Conservation (phyloP, 805 yeast species). For the Blastobotrys chiropterorum region DNA sequence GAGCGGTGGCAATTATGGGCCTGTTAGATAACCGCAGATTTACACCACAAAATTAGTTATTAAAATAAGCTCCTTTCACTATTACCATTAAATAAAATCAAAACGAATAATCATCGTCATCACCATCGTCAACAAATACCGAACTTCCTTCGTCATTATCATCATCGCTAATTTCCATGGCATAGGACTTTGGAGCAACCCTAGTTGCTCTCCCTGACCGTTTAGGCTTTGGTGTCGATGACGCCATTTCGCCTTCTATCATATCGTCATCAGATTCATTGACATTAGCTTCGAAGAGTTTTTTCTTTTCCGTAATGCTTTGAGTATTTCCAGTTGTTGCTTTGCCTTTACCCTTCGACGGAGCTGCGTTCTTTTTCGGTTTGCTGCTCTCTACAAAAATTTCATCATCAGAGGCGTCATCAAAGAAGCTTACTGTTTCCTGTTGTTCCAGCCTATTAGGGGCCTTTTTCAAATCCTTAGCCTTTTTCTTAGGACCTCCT, state of each 20-base stretch:
- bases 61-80: too few relatives aligned
- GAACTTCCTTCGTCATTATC: slow-evolving; percentile 11
- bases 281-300: slow-evolving; percentile 4
- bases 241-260: slow-evolving; percentile 12
- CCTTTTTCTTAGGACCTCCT: too few relatives aligned
- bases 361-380: slow-evolving; percentile 4
- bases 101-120: slow-evolving; percentile 1
- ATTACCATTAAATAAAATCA: too few relatives aligned
- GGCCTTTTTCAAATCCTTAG: too few relatives aligned
- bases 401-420: slow-evolving; percentile 4
- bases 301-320: not conserved
- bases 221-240: slow-evolving; percentile 13
- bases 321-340: slow-evolving; percentile 8
- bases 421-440: not conserved
- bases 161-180: slow-evolving; percentile 14
- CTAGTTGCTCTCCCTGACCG: slow-evolving; percentile 22
- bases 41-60: too few relatives aligned
- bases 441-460: too few relatives aligned
- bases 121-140: slow-evolving; percentile 4
- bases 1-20: too few relatives aligned
- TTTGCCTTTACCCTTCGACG: slow-evolving; percentile 5
- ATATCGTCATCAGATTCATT: slow-evolving; percentile 1
- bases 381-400: slow-evolving; percentile 5
- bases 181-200: slow-evolving; percentile 12
- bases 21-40: too few relatives aligned